A percentile compares a stretch with the other conserved stretches of the same genome.
Evolutionary conservation across 1,284 basidiomycete genomes (phyloP).

Genomic region (Fomitopsis betulina): DNA sequence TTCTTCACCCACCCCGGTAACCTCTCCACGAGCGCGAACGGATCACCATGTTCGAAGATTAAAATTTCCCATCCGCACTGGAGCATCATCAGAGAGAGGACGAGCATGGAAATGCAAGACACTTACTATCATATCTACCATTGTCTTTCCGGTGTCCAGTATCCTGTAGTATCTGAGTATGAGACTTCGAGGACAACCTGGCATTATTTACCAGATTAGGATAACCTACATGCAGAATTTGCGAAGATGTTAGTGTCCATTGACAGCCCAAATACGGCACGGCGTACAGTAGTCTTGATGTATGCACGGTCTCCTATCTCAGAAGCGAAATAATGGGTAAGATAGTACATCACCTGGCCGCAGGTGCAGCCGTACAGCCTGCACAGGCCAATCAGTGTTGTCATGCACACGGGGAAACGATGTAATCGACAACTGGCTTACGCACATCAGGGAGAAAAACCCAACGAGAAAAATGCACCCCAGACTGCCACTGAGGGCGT

Average conservation of each 20-base stretch:
- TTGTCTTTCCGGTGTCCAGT: neutral
- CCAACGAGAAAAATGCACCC: neutral
- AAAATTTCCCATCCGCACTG: neutral
- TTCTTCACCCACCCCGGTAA: neutral
- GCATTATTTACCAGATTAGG: neutral
- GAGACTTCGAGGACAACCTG: neutral
- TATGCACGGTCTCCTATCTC: neutral
- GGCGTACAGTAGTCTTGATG: neutral
- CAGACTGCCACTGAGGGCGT: neutral
- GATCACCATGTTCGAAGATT: neutral
- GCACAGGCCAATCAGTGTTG: neutral
- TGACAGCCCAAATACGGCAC: neutral
- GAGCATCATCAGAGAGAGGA: neutral
- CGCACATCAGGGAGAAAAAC: neutral
- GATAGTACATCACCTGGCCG: neutral
- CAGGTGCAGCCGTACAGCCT: neutral
- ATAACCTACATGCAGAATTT: neutral
- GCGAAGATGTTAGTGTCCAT: neutral
- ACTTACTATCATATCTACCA: neutral
- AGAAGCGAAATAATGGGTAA: neutral
- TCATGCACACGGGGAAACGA: neutral
- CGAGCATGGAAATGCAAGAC: neutral
- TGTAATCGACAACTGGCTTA: neutral
- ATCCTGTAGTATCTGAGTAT: neutral
- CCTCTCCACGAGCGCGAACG: neutral